Evolutionary conservation across 345 rosid genomes (phyloP), one percentile per base, ranked within the genome.

Genomic region (Turnera subulata): DNA sequence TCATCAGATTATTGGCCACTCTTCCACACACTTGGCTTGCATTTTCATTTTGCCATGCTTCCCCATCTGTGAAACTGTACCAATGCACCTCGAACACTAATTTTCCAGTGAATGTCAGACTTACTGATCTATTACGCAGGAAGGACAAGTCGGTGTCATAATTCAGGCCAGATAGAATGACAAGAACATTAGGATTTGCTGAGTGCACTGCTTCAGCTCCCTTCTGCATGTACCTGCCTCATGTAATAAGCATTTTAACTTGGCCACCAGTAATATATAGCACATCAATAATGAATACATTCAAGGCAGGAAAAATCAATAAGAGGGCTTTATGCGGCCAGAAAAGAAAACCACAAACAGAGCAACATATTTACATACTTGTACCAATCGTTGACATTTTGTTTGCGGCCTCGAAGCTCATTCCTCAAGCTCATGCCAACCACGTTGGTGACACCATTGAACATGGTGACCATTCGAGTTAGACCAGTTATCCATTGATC

Each of bases 351-450:
- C n/a, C n/a, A n/a, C n/a, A n/a, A n/a, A n/a, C n/a, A n/a, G n/a
- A 29, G 5, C 35, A 29, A 29, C 35, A 29, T 29, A 29, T 29
- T 29, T 3, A 29, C 8, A 46, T 87, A 87, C 92, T 75, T 86
- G 80, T 87, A 90, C 97, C 97, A 93, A 55, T 87, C 97, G 10
- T 78, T 70, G 11, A 63, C 77, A 25, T 85, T 93, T 67, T 93
- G 99, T 25, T 54, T 82, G 26, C 82, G 73, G 40, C 99, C 99
- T 44, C 99, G 80, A 25, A 90, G 96, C 63, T 93, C 99, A 51
- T 93, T 93, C 65, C 99, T 87, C 63, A 93, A 58, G 80, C 99
- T 85, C 91, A 93, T 85, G 64, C 92, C 99, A 50, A 93, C 68
- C 6, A 88, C 95, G 49, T 89, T 80, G 20, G 81, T 6, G 22